Evolutionary conservation across 2,329 filamentous ascomycete species (phyloP).

Genomic region (Tolypocladium amazonense): DNA sequence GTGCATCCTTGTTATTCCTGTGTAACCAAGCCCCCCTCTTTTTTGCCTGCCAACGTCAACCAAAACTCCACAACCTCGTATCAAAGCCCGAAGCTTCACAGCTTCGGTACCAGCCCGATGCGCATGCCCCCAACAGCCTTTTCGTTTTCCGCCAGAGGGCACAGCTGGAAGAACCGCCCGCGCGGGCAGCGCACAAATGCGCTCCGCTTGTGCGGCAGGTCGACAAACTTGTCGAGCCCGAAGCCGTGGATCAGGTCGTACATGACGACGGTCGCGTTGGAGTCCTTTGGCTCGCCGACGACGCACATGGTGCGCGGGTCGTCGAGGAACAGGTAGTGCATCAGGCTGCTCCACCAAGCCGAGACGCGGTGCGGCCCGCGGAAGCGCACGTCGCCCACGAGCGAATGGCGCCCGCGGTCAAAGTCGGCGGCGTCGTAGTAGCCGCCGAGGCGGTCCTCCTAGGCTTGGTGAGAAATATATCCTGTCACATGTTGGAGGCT

Average conservation of each 20-base stretch:
- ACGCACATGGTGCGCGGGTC: slow-evolving; percentile 46
- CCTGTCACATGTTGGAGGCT: too few species aligned
- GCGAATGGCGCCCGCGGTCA: slow-evolving; percentile 47
- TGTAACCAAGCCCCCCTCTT: not conserved
- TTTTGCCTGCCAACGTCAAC: not conserved
- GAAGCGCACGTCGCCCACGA: slow-evolving; percentile 48
- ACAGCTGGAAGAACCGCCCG: slow-evolving; percentile 60
- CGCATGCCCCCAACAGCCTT: slow-evolving; percentile 44
- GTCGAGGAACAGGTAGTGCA: slow-evolving; percentile 53
- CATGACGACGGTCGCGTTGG: slow-evolving; percentile 57
- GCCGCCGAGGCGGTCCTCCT: slow-evolving; percentile 46
- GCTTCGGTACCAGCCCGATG: slow-evolving; percentile 42
- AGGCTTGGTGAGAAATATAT: not conserved
- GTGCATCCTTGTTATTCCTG: too few species aligned
- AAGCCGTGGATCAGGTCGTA: slow-evolving; percentile 70
- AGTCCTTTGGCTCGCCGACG: slow-evolving; percentile 63
- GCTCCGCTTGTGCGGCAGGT: slow-evolving; percentile 61
- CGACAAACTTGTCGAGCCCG: slow-evolving; percentile 60
- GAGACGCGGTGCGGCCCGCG: slow-evolving; percentile 49
- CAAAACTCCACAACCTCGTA: not conserved
- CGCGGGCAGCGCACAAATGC: slow-evolving; percentile 55
- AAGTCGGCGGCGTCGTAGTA: slow-evolving; percentile 46
- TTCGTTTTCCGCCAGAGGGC: slow-evolving; percentile 45
- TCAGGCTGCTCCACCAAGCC: slow-evolving; percentile 51
- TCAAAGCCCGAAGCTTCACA: slow-evolving; percentile 22